Conservation (phyloP, 179 eudicot genomes). For the Kewa caespitosa region DNA sequence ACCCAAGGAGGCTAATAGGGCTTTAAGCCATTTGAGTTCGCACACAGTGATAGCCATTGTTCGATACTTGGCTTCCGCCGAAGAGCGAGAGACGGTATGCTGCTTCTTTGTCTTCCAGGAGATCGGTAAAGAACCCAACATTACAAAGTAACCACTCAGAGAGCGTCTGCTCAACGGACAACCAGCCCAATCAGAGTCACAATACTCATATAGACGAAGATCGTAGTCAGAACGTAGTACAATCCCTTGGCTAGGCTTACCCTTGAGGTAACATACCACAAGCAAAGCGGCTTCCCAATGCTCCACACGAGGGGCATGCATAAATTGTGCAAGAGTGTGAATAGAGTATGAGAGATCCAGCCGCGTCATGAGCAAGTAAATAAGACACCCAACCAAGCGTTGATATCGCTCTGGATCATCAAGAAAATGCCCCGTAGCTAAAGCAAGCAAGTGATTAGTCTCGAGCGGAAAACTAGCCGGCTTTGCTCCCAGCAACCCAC, state of each 20-base stretch:
- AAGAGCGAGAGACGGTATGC: too few species aligned
- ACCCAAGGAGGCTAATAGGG: too few species aligned
- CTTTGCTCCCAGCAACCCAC: neutral
- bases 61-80: too few species aligned
- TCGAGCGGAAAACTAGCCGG: neutral
- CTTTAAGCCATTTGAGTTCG: too few species aligned
- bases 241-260: neutral
- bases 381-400: neutral
- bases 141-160: too few species aligned
- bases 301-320: neutral
- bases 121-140: too few species aligned
- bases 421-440: neutral
- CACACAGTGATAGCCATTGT: too few species aligned
- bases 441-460: neutral
- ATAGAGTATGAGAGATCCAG: neutral
- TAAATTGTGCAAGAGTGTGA: neutral
- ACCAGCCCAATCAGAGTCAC: too few species aligned
- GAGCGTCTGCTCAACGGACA: too few species aligned
- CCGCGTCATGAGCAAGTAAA: neutral
- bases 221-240: neutral
- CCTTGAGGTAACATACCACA: neutral
- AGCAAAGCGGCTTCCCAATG: neutral
- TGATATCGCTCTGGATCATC: neutral
- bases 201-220: too few species aligned
- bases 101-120: too few species aligned